Percentiles rank a stretch among this genome's conserved stretches.
phyloP scores from a whole-genome alignment of 768 basidiomycete species.

The Rubroboletus pulcherrimus region DNA sequence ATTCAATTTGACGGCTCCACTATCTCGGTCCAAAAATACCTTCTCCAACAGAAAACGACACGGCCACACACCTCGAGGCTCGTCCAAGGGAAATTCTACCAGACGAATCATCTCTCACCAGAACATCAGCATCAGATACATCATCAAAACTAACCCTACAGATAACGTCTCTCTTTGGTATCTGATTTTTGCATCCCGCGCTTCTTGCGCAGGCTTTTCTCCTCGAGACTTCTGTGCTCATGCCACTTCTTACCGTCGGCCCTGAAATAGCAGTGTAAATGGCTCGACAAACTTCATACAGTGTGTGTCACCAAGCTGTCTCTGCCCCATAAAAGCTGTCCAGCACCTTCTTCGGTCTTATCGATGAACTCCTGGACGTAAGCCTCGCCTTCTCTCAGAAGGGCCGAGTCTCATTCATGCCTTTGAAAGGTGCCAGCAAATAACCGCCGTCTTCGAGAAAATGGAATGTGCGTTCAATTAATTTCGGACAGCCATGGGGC shows the following conservation, averaged over 20 bases:
- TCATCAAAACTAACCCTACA: neutral
- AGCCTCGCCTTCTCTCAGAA: conserved; percentile 3
- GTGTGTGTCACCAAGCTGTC: neutral
- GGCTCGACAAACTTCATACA: neutral
- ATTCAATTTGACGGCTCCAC: neutral
- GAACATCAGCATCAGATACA: neutral
- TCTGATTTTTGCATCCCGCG: neutral
- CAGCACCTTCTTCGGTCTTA: neutral
- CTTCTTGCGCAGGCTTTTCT: neutral
- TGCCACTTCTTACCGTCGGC: neutral
- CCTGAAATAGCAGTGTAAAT: neutral
- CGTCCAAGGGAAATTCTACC: neutral
- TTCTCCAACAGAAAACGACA: neutral
- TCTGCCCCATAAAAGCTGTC: neutral
- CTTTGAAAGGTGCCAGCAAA: neutral
- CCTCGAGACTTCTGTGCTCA: neutral
- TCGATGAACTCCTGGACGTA: conserved; percentile 1
- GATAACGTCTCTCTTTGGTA: neutral
- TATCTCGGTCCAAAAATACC: conserved; percentile 1
- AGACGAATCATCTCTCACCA: neutral
- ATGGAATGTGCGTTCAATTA: conserved; percentile 13
- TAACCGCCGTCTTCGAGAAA: conserved; percentile 15
- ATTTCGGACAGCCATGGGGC: conserved; percentile 8
- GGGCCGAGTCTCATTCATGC: neutral
- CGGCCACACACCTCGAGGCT: conserved; percentile 4